phyloP scores from a whole-genome alignment of 441 rosid species.

The Sinapis alba region DNA sequence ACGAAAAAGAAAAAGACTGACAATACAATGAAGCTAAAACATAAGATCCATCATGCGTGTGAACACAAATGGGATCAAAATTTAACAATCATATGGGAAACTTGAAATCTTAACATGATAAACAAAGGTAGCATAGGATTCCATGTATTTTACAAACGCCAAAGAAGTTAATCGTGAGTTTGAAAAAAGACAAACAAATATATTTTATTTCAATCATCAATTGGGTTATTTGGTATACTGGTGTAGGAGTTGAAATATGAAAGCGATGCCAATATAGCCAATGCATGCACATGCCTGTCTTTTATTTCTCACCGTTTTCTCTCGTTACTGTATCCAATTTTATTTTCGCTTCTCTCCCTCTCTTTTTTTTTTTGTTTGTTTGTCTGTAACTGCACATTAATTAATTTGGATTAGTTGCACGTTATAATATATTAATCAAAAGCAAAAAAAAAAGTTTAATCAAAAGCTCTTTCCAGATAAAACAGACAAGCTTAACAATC shows the following conservation, averaged over 20 bases:
- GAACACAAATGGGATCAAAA: not conserved
- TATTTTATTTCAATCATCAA: constrained; percentile 8
- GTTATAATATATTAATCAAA: not conserved
- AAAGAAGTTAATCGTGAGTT: not conserved
- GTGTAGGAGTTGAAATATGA: constrained; percentile 4
- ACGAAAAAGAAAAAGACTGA: not conserved
- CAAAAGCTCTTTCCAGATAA: not conserved
- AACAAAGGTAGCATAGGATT: constrained; percentile 27
- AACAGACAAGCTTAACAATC: not conserved
- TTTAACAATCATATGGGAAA: not conserved
- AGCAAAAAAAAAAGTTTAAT: not conserved
- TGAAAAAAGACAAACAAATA: constrained; percentile 17
- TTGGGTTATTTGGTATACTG: not conserved
- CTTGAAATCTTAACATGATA: not conserved
- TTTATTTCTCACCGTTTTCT: constrained; percentile 13
- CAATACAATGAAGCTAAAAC: not conserved
- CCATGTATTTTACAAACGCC: constrained; percentile 23
- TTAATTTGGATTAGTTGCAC: not conserved
- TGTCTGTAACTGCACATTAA: constrained; percentile 9
- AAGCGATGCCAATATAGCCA: constrained; percentile 2
- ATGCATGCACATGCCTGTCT: constrained; percentile 25
- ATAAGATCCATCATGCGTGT: not conserved
- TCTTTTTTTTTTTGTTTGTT: not conserved
- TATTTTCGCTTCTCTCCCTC: constrained; percentile 30
- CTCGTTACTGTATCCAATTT: constrained; percentile 22